phyloP scores from a whole-genome alignment of 192 early-diverging fungal species.

The Mortierella claussenii region DNA sequence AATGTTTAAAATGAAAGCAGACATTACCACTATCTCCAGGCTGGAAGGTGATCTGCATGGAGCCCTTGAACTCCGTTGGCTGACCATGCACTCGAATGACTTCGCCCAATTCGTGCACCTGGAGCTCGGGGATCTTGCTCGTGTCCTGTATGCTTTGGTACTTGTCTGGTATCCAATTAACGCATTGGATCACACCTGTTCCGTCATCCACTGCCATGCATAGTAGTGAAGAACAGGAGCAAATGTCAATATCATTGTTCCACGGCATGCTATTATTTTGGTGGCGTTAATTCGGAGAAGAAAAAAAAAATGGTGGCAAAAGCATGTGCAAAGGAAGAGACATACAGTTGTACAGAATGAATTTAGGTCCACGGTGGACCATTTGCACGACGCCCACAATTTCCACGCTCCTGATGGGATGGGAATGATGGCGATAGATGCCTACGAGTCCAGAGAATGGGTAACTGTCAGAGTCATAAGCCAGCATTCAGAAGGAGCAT shows the following conservation, averaged over 20 bases:
- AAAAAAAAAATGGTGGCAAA: constrained; percentile 11
- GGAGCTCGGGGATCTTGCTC: background rate
- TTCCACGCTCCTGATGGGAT: constrained; percentile 25
- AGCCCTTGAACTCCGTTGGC: constrained; percentile 3
- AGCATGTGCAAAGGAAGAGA: background rate
- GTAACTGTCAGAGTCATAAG: too few relatives aligned
- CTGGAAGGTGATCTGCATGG: constrained; percentile 21
- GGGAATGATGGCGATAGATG: constrained; percentile 33
- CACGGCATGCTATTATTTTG: constrained; percentile 10
- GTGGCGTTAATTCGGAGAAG: constrained; percentile 10
- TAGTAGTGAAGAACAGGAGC: background rate
- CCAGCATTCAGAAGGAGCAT: too few relatives aligned
- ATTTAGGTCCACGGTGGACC: constrained; percentile 14
- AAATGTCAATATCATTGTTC: background rate
- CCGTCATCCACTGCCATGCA: constrained; percentile 36
- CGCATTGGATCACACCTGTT: constrained; percentile 24
- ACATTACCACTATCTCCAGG: constrained; percentile 20
- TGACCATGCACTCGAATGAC: constrained; percentile 12
- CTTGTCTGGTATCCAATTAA: constrained; percentile 50
- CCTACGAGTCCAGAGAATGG: too few relatives aligned
- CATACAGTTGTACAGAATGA: constrained; percentile 23
- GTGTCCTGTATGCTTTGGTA: constrained; percentile 12
- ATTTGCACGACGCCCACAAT: constrained; percentile 31
- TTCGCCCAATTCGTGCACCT: constrained; percentile 11
- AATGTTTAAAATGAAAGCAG: background rate